A percentile compares a stretch with the other conserved stretches of the same genome.
Conservation (phyloP, 73 alveolate species). For the Tetrahymena thermophila region DNA sequence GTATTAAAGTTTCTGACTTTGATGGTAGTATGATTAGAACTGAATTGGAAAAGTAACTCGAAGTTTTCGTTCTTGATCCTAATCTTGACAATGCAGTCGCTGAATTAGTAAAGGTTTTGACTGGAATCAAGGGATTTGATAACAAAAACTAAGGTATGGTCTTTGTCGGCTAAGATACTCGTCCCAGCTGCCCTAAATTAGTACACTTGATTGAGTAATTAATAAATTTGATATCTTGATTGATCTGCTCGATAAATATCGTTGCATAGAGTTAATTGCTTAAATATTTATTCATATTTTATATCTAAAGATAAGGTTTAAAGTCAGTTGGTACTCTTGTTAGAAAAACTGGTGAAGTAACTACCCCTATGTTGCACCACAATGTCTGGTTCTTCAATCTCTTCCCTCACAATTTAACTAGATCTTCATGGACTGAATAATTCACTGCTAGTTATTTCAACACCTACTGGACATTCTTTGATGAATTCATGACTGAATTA, state of each 20-base stretch:
- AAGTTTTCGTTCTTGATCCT: slow-evolving; percentile 58
- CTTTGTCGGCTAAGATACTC: slow-evolving; percentile 61
- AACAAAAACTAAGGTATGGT: slow-evolving; percentile 43
- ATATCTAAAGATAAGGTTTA: neutral
- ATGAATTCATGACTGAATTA: slow-evolving; percentile 10
- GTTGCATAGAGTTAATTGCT: no score
- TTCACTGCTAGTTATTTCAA: slow-evolving; percentile 11
- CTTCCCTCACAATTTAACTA: slow-evolving; percentile 5
- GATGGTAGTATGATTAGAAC: slow-evolving; percentile 77
- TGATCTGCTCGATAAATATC: no score
- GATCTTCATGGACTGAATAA: slow-evolving; percentile 10
- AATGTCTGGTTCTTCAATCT: slow-evolving; percentile 22
- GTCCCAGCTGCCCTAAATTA: slow-evolving; percentile 41
- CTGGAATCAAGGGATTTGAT: slow-evolving; percentile 4
- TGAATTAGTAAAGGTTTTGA: neutral
- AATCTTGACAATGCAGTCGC: slow-evolving; percentile 45
- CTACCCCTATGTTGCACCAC: slow-evolving; percentile 1
- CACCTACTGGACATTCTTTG: slow-evolving; percentile 38
- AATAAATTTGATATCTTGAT: neutral
- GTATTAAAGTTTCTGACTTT: slow-evolving; percentile 65
- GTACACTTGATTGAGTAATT: neutral
- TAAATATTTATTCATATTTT: neutral
- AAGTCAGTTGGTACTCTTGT: neutral
- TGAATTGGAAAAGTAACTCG: slow-evolving; percentile 67
- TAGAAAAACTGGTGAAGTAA: neutral